A percentile compares a stretch with the other conserved stretches of the same genome.
Evolutionary conservation across 2,329 filamentous ascomycete genomes (phyloP).

Genomic region (Alternaria novae-zelandiae): DNA sequence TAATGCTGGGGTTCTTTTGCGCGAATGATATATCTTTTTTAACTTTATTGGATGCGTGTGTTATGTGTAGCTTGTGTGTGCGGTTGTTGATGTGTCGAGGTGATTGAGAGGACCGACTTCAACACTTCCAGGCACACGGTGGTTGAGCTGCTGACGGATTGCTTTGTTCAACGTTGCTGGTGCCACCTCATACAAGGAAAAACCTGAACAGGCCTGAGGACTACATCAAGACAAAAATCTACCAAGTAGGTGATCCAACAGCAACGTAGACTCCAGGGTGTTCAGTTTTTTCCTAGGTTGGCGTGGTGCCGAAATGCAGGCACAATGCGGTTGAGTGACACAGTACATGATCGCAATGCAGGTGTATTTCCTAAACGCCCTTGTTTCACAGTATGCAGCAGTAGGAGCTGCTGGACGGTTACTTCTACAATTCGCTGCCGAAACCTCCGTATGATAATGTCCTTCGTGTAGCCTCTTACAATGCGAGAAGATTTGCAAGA

Average conservation of each 20-base stretch:
- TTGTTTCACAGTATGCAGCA: background rate
- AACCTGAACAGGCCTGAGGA: too few species aligned
- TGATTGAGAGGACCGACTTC: background rate
- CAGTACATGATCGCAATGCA: background rate
- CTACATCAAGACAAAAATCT: too few species aligned
- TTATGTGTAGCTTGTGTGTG: background rate
- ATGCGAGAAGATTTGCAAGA: background rate
- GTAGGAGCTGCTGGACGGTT: background rate
- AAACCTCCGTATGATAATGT: background rate
- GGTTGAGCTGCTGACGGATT: background rate
- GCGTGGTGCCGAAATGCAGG: background rate
- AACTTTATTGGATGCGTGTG: background rate
- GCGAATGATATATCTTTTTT: constrained; percentile 5
- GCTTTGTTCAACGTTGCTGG: background rate
- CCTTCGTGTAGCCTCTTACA: background rate
- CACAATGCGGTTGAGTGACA: background rate
- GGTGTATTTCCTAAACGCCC: background rate
- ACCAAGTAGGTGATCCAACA: too few species aligned
- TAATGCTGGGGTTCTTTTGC: constrained; percentile 8
- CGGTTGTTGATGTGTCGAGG: background rate
- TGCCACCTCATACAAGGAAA: background rate
- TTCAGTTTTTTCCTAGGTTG: too few species aligned
- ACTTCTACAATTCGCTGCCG: background rate
- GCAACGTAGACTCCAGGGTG: too few species aligned
- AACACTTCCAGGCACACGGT: background rate